phyloP scores from a whole-genome alignment of 1,139 yeast species.

The Tardiomyces digboiensis region DNA sequence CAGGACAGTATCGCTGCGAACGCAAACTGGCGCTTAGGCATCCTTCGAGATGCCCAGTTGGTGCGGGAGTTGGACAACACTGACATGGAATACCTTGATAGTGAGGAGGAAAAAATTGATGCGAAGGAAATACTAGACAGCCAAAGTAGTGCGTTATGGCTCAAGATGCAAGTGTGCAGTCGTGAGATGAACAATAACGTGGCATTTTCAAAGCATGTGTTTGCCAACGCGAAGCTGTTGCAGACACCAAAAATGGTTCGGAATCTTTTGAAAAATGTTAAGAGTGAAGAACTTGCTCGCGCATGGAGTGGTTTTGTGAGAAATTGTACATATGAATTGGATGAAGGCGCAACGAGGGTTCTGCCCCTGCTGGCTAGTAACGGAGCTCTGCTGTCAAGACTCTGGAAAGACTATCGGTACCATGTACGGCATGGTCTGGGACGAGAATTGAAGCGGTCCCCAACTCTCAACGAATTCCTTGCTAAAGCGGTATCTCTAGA shows the following conservation, averaged over 20 bases:
- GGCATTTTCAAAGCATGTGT: not conserved
- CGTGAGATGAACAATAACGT: not conserved
- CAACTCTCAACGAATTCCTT: constrained; percentile 1
- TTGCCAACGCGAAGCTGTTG: not conserved
- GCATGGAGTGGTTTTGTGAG: not conserved
- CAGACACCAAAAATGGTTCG: not conserved
- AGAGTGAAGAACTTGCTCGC: not conserved
- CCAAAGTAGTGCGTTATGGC: not conserved
- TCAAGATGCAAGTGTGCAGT: not conserved
- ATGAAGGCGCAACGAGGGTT: not conserved
- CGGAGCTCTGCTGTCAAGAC: not conserved
- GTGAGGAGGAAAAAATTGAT: too few relatives aligned
- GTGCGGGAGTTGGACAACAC: too few relatives aligned
- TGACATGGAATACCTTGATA: too few relatives aligned
- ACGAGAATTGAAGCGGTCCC: not conserved
- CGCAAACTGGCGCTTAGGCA: too few relatives aligned
- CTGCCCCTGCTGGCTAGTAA: not conserved
- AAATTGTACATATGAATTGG: not conserved
- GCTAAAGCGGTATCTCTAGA: constrained; percentile 6
- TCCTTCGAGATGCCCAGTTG: too few relatives aligned
- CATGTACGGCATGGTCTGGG: not conserved
- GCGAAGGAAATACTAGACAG: too few relatives aligned
- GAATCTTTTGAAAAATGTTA: not conserved
- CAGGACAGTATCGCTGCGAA: not conserved
- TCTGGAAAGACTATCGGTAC: not conserved